These are phyloP conservation scores for Rhizodiscina lignyota DNA, from an alignment of 495 filamentous ascomycete genomes.

Conservation along the genomic window DNA sequence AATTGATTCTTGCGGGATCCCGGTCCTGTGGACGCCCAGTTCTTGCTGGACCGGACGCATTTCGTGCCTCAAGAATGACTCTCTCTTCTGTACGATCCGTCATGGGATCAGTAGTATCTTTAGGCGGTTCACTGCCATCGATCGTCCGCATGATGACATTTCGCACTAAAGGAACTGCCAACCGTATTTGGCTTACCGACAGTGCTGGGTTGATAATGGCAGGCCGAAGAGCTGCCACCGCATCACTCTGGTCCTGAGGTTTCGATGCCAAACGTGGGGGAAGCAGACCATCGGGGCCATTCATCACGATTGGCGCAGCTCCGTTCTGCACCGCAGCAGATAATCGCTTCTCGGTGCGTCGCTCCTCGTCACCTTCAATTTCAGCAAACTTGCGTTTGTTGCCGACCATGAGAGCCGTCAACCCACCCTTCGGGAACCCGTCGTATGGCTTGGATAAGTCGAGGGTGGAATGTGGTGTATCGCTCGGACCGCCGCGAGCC, in stretches of 20 bases:
- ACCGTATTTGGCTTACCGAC: constrained; percentile 64
- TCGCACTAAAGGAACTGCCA: constrained; percentile 80
- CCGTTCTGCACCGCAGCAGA: constrained; percentile 39
- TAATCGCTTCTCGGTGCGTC: constrained; percentile 45
- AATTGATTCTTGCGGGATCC: constrained; percentile 68
- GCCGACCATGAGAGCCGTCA: constrained; percentile 70
- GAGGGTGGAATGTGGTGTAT: constrained; percentile 68
- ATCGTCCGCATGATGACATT: constrained; percentile 56
- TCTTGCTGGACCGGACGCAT: constrained; percentile 40
- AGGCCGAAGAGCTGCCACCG: constrained; percentile 70
- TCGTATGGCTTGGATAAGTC: constrained; percentile 92
- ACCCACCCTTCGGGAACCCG: constrained; percentile 76
- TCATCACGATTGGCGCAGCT: constrained; percentile 55
- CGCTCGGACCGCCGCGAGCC: constrained; percentile 36
- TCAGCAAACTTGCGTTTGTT: constrained; percentile 76
- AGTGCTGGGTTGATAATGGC: constrained; percentile 71
- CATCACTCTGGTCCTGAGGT: constrained; percentile 5
- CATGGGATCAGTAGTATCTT: constrained; percentile 22
- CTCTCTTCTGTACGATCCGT: too few relatives aligned
- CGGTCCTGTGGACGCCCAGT: constrained; percentile 41
- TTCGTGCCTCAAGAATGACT: constrained; percentile 56
- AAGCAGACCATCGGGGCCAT: constrained; percentile 60
- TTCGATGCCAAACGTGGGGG: constrained; percentile 10
- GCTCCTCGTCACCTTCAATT: constrained; percentile 51
- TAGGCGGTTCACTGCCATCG: constrained; percentile 28